Base-by-base conservation (phyloP, 169 alveolate genomes). In the Plasmodium berghei region DNA sequence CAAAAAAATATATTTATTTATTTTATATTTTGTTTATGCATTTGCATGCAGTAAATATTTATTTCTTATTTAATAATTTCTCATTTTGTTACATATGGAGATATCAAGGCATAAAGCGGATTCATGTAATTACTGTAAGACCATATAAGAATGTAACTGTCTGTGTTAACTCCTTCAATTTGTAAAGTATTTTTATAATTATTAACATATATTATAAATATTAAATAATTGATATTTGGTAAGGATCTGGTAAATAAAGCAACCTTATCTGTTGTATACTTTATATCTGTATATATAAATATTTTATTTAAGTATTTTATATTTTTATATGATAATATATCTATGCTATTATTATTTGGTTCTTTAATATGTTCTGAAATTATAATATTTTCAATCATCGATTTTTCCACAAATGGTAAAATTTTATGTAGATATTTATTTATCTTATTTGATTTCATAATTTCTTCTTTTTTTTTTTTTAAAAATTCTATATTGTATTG, bases 121-220 rank as follows among this genome's bases (percentile, higher is more conserved):
- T 80, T 80, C 22, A 80, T 80, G 54, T 80, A 80, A 61, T 80
- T 80, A 28, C 55, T 55, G 48, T 80, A 80, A 48, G 83, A 80
- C 90, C 90, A 80, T 26, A 80, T 54, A 24, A 80, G 90, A 24
- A 80, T 80, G 49, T 80, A 80, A 58, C 90, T 80, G 52, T 80
- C 90, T 61, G 90, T 80, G 45, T 80, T 80, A 45, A 80, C 90
- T 12, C 90, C 90, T 40, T 80, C 90, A 72, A 80, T 80, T 20
- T 66, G 69, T n/a, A 54, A 66, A 22, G 66, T 72, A 59, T 80
- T 80, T 64, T 67, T 80, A 61, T 80, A 48, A 80, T 80, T 80
- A 61, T 80, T 80, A 10, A 80, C 55, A 66, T 80, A 80, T 34
- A 80, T 40, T 3, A 61, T 66, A 69, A 80, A 67, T 45, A 80